Evolutionary conservation across 2,329 filamentous ascomycete genomes (phyloP), one percentile per base, ranked within the genome.

Genomic region (Iodosphaeria phyllophila): DNA sequence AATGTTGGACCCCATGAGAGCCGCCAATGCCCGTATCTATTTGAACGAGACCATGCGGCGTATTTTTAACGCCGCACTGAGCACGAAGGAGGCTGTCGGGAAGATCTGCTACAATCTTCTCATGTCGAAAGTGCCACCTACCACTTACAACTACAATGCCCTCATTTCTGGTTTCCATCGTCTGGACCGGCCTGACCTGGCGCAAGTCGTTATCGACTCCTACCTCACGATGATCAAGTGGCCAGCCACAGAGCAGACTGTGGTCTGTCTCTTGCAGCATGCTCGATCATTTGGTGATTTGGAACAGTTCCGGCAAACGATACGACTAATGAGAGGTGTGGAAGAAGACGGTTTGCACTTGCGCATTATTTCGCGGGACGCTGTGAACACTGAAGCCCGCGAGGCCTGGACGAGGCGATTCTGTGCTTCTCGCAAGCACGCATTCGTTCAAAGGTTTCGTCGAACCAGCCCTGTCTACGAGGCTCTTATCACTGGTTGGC

Each of bases 81-180:
- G 29, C 13, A 27, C 36, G 15, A 41, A 39, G 17, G 42, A 44
- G 16, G 37, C 33, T 11, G 43, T 56, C 16, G 44, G 40, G n/a
- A 58, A 55, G 36, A 52, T 70, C 26, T 68, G 63, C 44, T 72
- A 73, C 46, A 80, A 79, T 39, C 50, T 89, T 3, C 56, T 80
- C 10, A 51, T 67, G 4, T 69, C 66, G 3, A 44, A 58, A 2
- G 53, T 64, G 11, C 63, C 69, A 0, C 74, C 77, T 1, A 66
- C 66, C 32, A 60, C 77, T 18, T 57, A 69, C 33, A 80, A 72
- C 4, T 80, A 72, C 50, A 83, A 83, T 39, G 59, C 61, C 8
- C 56, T 89, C 14, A 60, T 86, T 3, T 44, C 64, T n/a, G 64
- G 65, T n/a, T 69, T 86, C 25, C 57, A 62, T 26, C 52, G 55